phyloP scores from a whole-genome alignment of 208 protist species.

The Acanthamoeba royreba region DNA sequence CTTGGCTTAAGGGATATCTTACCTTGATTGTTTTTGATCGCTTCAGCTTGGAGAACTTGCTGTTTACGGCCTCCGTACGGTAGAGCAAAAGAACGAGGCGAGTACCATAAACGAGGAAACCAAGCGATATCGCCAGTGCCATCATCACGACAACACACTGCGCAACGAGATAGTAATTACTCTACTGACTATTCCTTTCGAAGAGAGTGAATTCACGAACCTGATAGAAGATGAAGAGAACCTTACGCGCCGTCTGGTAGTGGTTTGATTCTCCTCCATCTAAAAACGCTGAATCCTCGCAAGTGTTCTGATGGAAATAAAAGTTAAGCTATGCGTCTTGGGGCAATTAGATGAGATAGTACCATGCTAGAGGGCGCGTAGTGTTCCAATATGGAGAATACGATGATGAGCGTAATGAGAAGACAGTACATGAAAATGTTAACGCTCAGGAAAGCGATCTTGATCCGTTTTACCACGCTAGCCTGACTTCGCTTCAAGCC shows the following conservation, averaged over 20 bases:
- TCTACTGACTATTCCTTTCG: too few relatives aligned
- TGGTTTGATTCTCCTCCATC: neutral
- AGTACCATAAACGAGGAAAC: neutral
- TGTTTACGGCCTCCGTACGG: neutral
- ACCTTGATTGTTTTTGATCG: neutral
- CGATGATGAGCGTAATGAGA: conserved; percentile 5
- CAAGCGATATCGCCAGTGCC: neutral
- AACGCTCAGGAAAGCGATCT: neutral
- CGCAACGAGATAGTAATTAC: neutral
- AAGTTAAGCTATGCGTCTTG: neutral
- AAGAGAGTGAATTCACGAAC: neutral
- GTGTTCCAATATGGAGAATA: neutral
- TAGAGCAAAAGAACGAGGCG: neutral
- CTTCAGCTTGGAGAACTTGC: neutral
- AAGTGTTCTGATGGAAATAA: neutral
- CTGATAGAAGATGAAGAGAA: neutral
- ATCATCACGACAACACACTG: neutral
- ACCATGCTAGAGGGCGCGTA: neutral
- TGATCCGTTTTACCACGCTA: neutral
- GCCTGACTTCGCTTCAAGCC: neutral
- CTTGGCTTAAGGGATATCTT: neutral
- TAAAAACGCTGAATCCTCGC: neutral
- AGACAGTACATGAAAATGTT: neutral
- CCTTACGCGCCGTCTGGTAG: neutral
- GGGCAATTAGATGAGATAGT: too few relatives aligned